Conservation (phyloP, 257 asterid genomes). For the Capsicum chinense region DNA sequence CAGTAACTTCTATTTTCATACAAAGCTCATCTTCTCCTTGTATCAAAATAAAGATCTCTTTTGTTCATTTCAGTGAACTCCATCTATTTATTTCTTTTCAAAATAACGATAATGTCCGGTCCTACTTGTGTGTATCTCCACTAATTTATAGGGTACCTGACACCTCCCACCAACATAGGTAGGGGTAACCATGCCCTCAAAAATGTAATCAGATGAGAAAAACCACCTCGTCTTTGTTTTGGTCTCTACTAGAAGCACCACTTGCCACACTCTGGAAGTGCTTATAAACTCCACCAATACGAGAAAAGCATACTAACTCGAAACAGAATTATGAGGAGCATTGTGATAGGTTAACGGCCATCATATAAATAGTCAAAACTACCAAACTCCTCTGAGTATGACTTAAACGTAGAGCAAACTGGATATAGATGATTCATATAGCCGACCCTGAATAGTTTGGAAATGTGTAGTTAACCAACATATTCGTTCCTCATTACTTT, state of each 20-base stretch:
- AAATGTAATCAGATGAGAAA: not conserved
- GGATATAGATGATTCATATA: too few species aligned
- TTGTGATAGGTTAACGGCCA: not conserved
- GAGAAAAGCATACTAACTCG: not conserved
- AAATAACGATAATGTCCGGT: not conserved
- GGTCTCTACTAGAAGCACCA: not conserved
- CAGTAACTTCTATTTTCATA: not conserved
- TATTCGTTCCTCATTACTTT: not conserved
- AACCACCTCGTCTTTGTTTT: not conserved
- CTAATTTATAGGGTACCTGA: not conserved
- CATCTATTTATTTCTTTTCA: not conserved
- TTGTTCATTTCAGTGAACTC: conserved; percentile 16
- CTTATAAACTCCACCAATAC: conserved; percentile 15
- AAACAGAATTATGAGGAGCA: not conserved
- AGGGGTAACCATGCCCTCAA: not conserved
- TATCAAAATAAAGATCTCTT: not conserved
- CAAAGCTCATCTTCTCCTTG: conserved; percentile 5
- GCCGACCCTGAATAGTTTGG: not conserved
- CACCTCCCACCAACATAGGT: not conserved
- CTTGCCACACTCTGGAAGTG: not conserved
- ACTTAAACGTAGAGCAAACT: not conserved
- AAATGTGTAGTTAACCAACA: not conserved
- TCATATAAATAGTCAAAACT: conserved; percentile 13
- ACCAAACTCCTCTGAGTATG: conserved; percentile 9
- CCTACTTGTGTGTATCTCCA: conserved; percentile 13